These are phyloP conservation scores for Solanum hybrid DNA, from an alignment of 305 asterid genomes.

Conservation along the genomic window DNA sequence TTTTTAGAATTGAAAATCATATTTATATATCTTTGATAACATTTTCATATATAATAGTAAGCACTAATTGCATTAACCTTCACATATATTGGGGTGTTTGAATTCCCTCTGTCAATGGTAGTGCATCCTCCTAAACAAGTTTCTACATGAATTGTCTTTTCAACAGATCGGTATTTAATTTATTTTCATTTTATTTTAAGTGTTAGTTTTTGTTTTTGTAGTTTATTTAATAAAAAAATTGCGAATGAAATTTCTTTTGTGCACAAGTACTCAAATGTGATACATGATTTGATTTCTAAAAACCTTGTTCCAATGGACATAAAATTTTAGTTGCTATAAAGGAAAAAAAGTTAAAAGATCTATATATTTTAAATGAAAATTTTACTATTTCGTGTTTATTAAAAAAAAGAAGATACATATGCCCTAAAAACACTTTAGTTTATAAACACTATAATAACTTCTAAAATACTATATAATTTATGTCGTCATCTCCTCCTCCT, in stretches of 20 bases:
- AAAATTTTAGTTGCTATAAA: not conserved
- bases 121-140: not conserved
- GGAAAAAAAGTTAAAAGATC: not conserved
- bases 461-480: not conserved
- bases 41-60: not conserved
- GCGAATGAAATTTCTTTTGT: not conserved
- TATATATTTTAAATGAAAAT: not conserved
- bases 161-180: not conserved
- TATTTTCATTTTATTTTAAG: not conserved
- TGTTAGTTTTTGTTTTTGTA: not conserved
- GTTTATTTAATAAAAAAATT: not conserved
- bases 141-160: not conserved
- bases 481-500: too few relatives aligned
- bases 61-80: not conserved
- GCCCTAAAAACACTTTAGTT: not conserved
- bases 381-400: not conserved
- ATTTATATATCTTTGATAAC: not conserved
- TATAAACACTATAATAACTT: not conserved
- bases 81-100: not conserved
- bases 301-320: not conserved
- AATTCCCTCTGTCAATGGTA: not conserved
- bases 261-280: not conserved
- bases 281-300: not conserved
- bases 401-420: not conserved
- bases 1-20: not conserved